A percentile compares a stretch with the other conserved stretches of the same genome.
phyloP scores from a whole-genome alignment of 2,329 filamentous ascomycete species.

The Pleoardoris graminearum region DNA sequence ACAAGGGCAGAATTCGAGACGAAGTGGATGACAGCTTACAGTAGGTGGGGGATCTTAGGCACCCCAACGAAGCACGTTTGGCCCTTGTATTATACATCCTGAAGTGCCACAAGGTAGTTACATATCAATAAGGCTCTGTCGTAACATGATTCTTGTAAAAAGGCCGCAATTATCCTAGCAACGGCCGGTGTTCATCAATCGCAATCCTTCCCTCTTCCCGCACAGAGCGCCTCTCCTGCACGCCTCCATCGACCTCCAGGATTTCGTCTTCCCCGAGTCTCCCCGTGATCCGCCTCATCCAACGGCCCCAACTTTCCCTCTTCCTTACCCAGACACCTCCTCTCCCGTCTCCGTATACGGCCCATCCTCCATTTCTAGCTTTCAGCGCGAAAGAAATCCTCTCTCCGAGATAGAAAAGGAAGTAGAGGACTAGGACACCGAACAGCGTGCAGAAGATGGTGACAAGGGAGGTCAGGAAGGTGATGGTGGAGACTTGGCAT shows the following conservation, averaged over 20 bases:
- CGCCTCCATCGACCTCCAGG: conserved; percentile 33
- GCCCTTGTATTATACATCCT: too few species aligned
- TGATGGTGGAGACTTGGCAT: conserved; percentile 53
- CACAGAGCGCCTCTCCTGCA: conserved; percentile 23
- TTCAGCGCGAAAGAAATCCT: conserved; percentile 17
- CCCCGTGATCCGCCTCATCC: conserved; percentile 33
- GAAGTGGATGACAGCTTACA: too few species aligned
- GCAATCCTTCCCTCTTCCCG: conserved; percentile 1
- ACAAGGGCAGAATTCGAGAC: too few species aligned
- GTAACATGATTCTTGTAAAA: too few species aligned
- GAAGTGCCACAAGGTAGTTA: too few species aligned
- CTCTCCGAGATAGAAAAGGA: conserved; percentile 21
- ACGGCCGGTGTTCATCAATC: conserved; percentile 25
- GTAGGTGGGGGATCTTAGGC: too few species aligned
- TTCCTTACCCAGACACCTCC: conserved; percentile 38
- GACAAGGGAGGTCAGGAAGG: conserved; percentile 49
- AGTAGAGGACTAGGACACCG: conserved; percentile 43
- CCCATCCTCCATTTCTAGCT: conserved; percentile 31
- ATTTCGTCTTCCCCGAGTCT: conserved; percentile 28
- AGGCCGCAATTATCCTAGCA: conserved; percentile 19
- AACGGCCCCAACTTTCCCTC: conserved; percentile 30
- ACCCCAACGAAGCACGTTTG: too few species aligned
- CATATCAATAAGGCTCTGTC: too few species aligned
- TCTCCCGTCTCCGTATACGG: conserved; percentile 33
- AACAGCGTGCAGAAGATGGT: conserved; percentile 49